phyloP scores from a whole-genome alignment of 2,329 filamentous ascomycete species.

The Pseudomassariella vexata region DNA sequence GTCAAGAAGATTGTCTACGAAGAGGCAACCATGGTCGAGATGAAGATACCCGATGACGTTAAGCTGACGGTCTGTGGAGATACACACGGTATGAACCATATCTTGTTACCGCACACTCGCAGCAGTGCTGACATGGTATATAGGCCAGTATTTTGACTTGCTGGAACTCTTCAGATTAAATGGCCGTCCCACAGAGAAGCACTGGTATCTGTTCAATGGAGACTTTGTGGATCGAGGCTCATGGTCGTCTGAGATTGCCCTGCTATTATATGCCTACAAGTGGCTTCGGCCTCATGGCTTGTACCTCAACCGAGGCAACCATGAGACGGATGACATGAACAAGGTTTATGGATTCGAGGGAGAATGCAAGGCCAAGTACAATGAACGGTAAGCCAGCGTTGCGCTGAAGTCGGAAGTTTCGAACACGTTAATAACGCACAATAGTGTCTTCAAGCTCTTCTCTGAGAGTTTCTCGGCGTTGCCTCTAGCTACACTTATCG shows the following conservation, averaged over 20 bases:
- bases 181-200: constrained; percentile 75
- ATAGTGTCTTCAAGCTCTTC: constrained; percentile 86
- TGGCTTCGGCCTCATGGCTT: constrained; percentile 83
- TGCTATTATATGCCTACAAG: constrained; percentile 94
- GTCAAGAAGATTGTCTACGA: constrained; percentile 86
- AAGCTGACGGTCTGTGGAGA: constrained; percentile 93
- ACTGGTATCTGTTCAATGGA: constrained; percentile 96
- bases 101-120: not conserved
- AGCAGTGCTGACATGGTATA: constrained; percentile 11
- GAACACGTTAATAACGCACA: constrained; percentile 11
- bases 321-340: constrained; percentile 99
- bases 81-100: constrained; percentile 68
- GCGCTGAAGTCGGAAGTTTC: no score
- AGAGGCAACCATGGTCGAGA: constrained; percentile 95
- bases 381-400: constrained; percentile 53
- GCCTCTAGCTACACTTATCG: constrained; percentile 85
- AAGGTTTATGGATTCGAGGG: constrained; percentile 97
- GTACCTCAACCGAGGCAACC: constrained; percentile 96
- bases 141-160: constrained; percentile 94
- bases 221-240: constrained; percentile 97
- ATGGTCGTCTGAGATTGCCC: constrained; percentile 95
- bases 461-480: constrained; percentile 96
- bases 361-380: constrained; percentile 98
- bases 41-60: constrained; percentile 70
- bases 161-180: constrained; percentile 94